phyloP scores from a whole-genome alignment of 306 rosid species.

The Cyclanthera cordifolia region DNA sequence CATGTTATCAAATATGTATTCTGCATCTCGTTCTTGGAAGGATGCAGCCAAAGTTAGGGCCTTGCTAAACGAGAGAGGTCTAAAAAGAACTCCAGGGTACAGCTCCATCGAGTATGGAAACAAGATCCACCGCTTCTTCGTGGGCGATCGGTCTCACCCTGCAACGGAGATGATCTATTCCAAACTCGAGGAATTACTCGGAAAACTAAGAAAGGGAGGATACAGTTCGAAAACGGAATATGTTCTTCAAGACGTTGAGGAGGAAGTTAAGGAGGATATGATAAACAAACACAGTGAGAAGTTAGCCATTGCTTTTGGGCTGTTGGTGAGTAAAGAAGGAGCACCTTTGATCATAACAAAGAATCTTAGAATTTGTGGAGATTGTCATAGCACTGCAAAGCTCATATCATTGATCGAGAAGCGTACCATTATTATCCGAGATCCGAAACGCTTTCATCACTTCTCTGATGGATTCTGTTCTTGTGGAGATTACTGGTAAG shows the following conservation, averaged over 20 bases:
- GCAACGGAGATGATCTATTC: slow-evolving; percentile 40
- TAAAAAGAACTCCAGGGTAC: slow-evolving; percentile 39
- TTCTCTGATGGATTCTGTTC: slow-evolving; percentile 50
- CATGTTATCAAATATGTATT: slow-evolving; percentile 58
- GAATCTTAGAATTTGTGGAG: slow-evolving; percentile 63
- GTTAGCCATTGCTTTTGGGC: slow-evolving; percentile 73
- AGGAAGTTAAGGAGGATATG: slow-evolving; percentile 52
- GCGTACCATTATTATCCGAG: slow-evolving; percentile 46
- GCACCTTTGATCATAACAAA: slow-evolving; percentile 41
- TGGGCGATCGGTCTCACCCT: slow-evolving; percentile 53
- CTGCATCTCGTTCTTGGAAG: slow-evolving; percentile 54
- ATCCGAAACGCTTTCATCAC: slow-evolving; percentile 71
- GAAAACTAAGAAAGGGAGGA: slow-evolving; percentile 41
- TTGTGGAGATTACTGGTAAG: slow-evolving; percentile 67
- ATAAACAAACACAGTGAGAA: slow-evolving; percentile 65
- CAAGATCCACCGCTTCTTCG: slow-evolving; percentile 43
- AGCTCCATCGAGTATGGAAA: slow-evolving; percentile 52
- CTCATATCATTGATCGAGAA: slow-evolving; percentile 44
- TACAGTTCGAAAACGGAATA: slow-evolving; percentile 48
- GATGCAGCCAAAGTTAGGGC: slow-evolving; percentile 55
- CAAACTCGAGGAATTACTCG: slow-evolving; percentile 44
- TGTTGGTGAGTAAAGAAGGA: slow-evolving; percentile 34
- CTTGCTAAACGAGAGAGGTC: slow-evolving; percentile 46
- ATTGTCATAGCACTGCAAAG: slow-evolving; percentile 56
- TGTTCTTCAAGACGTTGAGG: slow-evolving; percentile 54